phyloP scores from a whole-genome alignment of 23 red algal genomes.

The Gracilaria domingensis region DNA sequence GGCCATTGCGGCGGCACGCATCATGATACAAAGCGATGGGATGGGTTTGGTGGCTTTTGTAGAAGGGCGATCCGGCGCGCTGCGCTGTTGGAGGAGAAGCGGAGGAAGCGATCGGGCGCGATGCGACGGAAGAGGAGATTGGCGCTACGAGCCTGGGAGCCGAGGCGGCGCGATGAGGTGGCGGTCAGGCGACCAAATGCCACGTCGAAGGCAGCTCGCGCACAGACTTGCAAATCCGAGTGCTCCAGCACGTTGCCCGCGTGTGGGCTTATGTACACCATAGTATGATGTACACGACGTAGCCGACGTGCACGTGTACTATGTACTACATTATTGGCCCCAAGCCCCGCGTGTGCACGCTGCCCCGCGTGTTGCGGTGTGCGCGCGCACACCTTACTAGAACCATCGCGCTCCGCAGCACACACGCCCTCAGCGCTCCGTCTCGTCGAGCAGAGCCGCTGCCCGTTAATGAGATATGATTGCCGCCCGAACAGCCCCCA shows the following conservation, averaged over 20 bases:
- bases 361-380: too few relatives aligned
- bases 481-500: neutral
- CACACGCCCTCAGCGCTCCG: too few relatives aligned
- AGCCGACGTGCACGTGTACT: too few relatives aligned
- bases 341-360: too few relatives aligned
- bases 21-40: neutral
- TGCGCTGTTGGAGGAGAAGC: neutral
- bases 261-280: too few relatives aligned
- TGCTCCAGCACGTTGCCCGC: too few relatives aligned
- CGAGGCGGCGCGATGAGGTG: neutral
- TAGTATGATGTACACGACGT: too few relatives aligned
- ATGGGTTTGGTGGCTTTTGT: neutral
- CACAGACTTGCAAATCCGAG: neutral
- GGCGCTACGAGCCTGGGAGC: neutral
- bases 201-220: neutral
- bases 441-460: neutral
- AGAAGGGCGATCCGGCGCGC: neutral
- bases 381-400: too few relatives aligned
- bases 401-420: too few relatives aligned
- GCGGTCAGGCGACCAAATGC: neutral
- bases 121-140: neutral
- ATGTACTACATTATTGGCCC: too few relatives aligned
- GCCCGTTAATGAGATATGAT: neutral
- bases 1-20: neutral
- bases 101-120: neutral